A percentile compares a stretch with the other conserved stretches of the same genome.
Evolutionary conservation across 306 rosid genomes (phyloP).

Genomic region (Vigna unguiculata): DNA sequence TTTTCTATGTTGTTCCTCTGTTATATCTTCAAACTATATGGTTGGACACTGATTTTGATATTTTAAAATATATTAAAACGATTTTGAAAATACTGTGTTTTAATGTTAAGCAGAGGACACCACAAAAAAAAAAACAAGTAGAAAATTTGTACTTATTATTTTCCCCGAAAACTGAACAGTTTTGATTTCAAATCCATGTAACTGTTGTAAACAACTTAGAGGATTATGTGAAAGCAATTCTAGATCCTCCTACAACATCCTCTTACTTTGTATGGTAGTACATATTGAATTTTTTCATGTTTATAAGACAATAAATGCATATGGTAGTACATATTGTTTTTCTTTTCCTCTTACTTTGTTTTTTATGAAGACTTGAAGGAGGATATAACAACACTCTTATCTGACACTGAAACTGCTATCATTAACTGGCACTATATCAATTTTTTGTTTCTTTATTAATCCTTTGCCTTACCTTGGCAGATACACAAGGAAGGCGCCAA

Average conservation of each 20-base stretch:
- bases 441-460: background rate
- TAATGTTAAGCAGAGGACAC: no score
- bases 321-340: no score
- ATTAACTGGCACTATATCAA: background rate
- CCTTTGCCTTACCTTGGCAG: conserved; percentile 59
- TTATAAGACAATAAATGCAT: background rate
- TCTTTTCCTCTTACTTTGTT: no score
- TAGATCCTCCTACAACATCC: background rate
- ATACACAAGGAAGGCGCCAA: conserved; percentile 83
- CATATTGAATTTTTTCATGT: background rate
- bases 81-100: no score
- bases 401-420: background rate
- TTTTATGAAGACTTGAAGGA: background rate
- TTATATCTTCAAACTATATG: no score
- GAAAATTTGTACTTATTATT: no score
- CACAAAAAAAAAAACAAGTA: no score
- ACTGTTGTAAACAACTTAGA: background rate
- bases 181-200: background rate
- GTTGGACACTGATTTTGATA: no score
- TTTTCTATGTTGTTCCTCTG: no score
- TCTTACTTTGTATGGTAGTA: background rate
- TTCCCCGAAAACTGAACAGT: background rate
- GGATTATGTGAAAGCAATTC: background rate
- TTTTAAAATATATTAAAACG: no score
- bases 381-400: background rate